phyloP scores from a whole-genome alignment of 805 yeast species.

The Yarrowia sp. region DNA sequence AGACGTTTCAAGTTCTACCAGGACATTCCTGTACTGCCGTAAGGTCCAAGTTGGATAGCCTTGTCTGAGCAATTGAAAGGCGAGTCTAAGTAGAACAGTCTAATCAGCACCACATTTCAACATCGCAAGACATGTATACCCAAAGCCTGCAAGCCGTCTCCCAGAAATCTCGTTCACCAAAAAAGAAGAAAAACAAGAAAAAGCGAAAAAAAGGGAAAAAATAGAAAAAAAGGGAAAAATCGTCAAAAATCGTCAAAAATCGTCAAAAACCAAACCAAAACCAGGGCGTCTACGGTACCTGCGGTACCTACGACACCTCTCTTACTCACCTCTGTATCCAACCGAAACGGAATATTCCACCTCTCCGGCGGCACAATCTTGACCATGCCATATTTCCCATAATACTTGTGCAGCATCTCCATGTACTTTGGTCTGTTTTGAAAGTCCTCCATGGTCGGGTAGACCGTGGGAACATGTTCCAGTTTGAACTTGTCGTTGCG shows the following conservation, averaged over 20 bases:
- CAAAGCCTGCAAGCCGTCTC: too few relatives aligned
- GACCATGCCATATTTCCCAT: conserved; percentile 61
- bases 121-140: too few relatives aligned
- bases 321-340: conserved; percentile 42
- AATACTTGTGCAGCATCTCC: conserved; percentile 49
- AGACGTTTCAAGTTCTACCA: too few relatives aligned
- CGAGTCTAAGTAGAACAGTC: too few relatives aligned
- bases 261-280: too few relatives aligned
- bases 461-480: conserved; percentile 45
- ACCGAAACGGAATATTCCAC: conserved; percentile 41
- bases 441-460: conserved; percentile 51
- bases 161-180: too few relatives aligned
- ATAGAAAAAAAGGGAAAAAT: background rate
- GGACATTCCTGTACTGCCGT: too few relatives aligned
- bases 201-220: background rate
- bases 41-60: too few relatives aligned
- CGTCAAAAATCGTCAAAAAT: background rate
- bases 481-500: conserved; percentile 26
- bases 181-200: background rate
- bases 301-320: background rate
- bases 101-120: too few relatives aligned
- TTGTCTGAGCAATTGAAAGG: too few relatives aligned
- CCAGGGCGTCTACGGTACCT: too few relatives aligned
- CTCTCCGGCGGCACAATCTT: conserved; percentile 57
- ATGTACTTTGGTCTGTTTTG: conserved; percentile 57